A percentile compares a stretch with the other conserved stretches of the same genome.
Conservation (phyloP, 176 grass and related monocot species). For the Rhynchospora tenuis region DNA sequence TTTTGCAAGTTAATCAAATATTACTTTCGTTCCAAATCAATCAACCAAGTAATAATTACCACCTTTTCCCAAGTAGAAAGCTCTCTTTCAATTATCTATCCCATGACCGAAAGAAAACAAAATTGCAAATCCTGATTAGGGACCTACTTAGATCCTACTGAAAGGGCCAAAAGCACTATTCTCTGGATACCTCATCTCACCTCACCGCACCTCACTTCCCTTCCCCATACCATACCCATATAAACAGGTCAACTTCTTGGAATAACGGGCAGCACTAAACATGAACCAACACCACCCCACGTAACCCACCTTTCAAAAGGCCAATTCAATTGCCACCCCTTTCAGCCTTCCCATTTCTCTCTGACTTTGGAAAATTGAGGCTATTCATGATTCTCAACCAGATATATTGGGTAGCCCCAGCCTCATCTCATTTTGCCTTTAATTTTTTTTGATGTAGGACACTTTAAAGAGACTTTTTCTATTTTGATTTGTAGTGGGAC, state of each 20-base stretch:
- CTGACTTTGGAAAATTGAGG: background rate
- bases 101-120: background rate
- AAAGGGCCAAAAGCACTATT: background rate
- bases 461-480: background rate
- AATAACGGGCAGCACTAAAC: slow-evolving; percentile 19
- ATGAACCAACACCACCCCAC: background rate
- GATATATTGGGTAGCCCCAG: background rate
- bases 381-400: background rate
- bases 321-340: background rate
- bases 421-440: background rate
- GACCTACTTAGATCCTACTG: background rate
- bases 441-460: background rate
- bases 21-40: background rate
- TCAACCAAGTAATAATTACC: background rate
- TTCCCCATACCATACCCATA: background rate
- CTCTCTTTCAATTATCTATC: background rate
- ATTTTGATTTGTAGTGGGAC: background rate
- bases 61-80: background rate
- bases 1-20: background rate
- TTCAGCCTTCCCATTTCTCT: background rate
- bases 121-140: background rate
- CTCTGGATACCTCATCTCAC: background rate
- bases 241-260: background rate
- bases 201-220: too few relatives aligned
- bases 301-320: background rate